These are phyloP conservation scores for Rhizopus arrhizus DNA, from an alignment of 371 early-diverging fungal species.

Conservation along the genomic window DNA sequence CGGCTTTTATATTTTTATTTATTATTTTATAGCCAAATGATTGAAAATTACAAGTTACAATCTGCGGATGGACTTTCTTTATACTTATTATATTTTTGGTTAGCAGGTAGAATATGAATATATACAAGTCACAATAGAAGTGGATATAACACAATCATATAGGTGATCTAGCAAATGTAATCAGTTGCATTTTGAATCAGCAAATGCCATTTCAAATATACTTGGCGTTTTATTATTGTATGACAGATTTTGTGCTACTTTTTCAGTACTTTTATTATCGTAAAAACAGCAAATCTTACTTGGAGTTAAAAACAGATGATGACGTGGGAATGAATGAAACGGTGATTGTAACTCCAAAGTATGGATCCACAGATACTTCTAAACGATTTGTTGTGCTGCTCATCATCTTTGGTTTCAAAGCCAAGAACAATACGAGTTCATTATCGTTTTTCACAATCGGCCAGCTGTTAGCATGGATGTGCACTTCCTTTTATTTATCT, in stretches of 20 bases:
- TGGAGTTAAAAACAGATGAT: background rate
- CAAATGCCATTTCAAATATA: conserved; percentile 33
- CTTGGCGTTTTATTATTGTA: conserved; percentile 22
- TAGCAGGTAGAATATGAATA: conserved; percentile 47
- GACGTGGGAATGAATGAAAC: background rate
- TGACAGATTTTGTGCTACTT: conserved; percentile 25
- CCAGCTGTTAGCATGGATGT: conserved; percentile 61
- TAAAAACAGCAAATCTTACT: background rate
- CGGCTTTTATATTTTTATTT: background rate
- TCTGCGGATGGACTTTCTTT: conserved; percentile 59
- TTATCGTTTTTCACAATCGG: conserved; percentile 38
- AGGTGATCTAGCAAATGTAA: conserved; percentile 71
- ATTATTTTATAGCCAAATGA: conserved; percentile 46
- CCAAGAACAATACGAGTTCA: background rate
- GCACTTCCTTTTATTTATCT: conserved; percentile 62
- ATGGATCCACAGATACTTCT: background rate
- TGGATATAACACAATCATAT: background rate
- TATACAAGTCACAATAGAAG: background rate
- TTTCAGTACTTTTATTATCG: conserved; percentile 30
- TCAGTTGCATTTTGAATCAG: conserved; percentile 71
- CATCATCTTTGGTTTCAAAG: background rate
- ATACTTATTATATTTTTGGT: conserved; percentile 66
- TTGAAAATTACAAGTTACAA: conserved; percentile 53
- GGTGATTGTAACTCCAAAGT: background rate
- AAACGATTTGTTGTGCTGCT: background rate